Conservation (phyloP, 2,329 filamentous ascomycete genomes). For the Didymella segeticola region DNA sequence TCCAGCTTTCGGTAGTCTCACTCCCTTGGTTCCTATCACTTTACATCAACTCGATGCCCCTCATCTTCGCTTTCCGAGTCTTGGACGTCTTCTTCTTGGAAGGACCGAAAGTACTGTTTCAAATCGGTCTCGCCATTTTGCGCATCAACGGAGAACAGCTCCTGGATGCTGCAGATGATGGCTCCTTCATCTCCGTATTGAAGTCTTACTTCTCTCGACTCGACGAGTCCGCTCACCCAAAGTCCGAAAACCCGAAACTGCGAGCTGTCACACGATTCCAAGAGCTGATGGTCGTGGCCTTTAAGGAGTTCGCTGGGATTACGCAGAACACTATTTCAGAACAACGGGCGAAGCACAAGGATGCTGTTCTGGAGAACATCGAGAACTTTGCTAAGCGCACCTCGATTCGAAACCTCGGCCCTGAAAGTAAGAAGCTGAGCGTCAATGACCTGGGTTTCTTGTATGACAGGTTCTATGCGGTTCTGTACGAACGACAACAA, state of each 20-base stretch:
- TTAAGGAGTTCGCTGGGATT: slow-evolving; percentile 96
- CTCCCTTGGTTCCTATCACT: slow-evolving; percentile 97
- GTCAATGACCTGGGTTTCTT: slow-evolving; percentile 85
- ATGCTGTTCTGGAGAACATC: slow-evolving; percentile 91
- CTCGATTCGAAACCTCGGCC: slow-evolving; percentile 91
- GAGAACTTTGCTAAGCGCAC: slow-evolving; percentile 97
- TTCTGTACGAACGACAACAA: slow-evolving; percentile 91
- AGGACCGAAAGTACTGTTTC: slow-evolving; percentile 95
- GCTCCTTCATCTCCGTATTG: slow-evolving; percentile 93
- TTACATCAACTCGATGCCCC: slow-evolving; percentile 99
- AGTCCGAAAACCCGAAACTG: slow-evolving; percentile 92
- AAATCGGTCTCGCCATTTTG: slow-evolving; percentile 94
- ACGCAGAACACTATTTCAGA: slow-evolving; percentile 93
- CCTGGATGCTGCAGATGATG: slow-evolving; percentile 90
- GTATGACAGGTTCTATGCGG: slow-evolving; percentile 92
- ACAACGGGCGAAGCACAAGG: slow-evolving; percentile 88
- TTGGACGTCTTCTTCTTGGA: slow-evolving; percentile 98
- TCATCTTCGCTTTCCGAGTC: slow-evolving; percentile 96
- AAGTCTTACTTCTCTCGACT: slow-evolving; percentile 93
- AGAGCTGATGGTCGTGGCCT: slow-evolving; percentile 98
- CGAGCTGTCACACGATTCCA: slow-evolving; percentile 95
- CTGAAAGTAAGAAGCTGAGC: slow-evolving; percentile 90
- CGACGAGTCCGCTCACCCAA: slow-evolving; percentile 94
- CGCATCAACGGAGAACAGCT: slow-evolving; percentile 97
- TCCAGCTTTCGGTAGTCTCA: slow-evolving; percentile 96